Base-by-base conservation (phyloP, 2,329 filamentous ascomycete genomes). In the Aspergillus sp. region DNA sequence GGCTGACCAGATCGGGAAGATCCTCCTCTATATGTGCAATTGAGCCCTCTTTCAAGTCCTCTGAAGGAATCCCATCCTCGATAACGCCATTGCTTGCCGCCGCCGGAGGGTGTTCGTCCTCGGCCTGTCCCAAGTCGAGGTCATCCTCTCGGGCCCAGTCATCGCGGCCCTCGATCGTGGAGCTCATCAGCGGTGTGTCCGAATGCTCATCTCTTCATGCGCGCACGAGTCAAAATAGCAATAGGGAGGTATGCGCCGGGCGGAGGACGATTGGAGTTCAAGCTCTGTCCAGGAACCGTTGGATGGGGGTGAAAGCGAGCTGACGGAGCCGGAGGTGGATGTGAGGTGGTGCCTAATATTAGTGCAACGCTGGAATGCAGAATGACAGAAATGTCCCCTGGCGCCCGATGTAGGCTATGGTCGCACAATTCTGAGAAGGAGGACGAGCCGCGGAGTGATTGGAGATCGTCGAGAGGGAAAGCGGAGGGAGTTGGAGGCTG, bases 151-250 rank as follows among this genome's bases (percentile, higher is more conserved):
- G 78, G 78, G 78, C 83, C 78, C 83, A 83, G 75, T 82, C 81
- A 73, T 85, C 80, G 75, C 78, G 83, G 79, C 83, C 83, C 79
- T 81, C 81, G 75, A 80, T 81, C 80, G 80, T 84, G 80, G 83
- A 86, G 85, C 85, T 89, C 87, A 90, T 90, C 80, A 80, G 83
- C 81, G 75, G 76, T 70, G 72, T 72, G 68, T 70, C 69, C 68
- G 72, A 75, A 76, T 75, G 72, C 75, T 77, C 83, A 85, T 85
- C 71, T 78, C 82, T 82, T 45, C 56, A 48, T 15, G 27, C 30
- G 9, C 20, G 22, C 39, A 37, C 56, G 40, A 41, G 24, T 17
- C 44, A 41, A 48, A 34, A 20, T 19, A 17, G 9, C 27, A 9
- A 30, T 24, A 54, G 33, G 9, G 11, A 33, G 11, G 7, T 34